phyloP scores from a whole-genome alignment of 169 alveolate genomes.

The Eimeria tenella region DNA sequence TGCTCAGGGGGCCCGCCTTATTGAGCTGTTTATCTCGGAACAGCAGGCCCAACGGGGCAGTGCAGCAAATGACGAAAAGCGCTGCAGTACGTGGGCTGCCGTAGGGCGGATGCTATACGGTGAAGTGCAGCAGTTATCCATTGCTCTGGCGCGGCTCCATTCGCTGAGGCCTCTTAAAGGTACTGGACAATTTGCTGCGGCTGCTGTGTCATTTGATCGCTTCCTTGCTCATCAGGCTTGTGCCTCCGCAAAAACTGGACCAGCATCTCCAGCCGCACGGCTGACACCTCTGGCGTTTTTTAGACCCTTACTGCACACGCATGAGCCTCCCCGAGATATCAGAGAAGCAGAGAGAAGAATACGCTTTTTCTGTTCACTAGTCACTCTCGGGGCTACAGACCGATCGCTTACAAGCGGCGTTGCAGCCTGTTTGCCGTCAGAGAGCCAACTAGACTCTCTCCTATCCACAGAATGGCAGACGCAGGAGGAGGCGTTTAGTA shows the following conservation, averaged over 20 bases:
- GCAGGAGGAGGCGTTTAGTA: neutral
- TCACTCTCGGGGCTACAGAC: constrained; percentile 41
- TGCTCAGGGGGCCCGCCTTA: constrained; percentile 23
- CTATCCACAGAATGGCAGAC: neutral
- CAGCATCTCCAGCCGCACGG: constrained; percentile 14
- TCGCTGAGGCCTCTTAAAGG: constrained; percentile 55
- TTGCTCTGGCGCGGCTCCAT: constrained; percentile 38
- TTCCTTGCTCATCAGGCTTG: constrained; percentile 5
- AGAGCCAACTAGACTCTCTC: constrained; percentile 31
- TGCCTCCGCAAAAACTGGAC: neutral
- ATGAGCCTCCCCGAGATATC: constrained; percentile 45
- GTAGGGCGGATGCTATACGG: constrained; percentile 46
- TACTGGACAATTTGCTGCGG: constrained; percentile 26
- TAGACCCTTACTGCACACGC: constrained; percentile 57
- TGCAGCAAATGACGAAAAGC: neutral
- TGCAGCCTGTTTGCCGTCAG: constrained; percentile 52
- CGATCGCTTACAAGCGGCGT: neutral
- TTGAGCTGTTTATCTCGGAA: constrained; percentile 30
- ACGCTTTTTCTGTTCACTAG: constrained; percentile 46
- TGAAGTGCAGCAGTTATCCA: constrained; percentile 44
- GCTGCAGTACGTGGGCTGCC: constrained; percentile 40
- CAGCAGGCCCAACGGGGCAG: neutral
- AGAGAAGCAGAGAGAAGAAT: constrained; percentile 53
- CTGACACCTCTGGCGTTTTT: neutral
- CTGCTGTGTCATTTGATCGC: constrained; percentile 56